phyloP scores from a whole-genome alignment of 768 basidiomycete species.

The Termitomyces sp. region DNA sequence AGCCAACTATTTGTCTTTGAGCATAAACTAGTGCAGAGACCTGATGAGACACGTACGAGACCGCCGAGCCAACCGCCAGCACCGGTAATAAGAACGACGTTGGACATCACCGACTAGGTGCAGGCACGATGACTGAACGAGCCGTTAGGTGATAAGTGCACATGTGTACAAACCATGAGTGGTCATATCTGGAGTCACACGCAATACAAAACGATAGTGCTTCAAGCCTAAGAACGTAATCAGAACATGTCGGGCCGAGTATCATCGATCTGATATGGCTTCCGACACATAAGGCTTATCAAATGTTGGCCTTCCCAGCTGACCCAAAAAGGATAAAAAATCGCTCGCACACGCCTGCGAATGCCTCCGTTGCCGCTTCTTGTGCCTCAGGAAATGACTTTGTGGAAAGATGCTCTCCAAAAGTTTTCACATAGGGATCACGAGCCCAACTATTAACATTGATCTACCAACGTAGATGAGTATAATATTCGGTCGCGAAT shows the following conservation, averaged over 20 bases:
- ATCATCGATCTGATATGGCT: neutral
- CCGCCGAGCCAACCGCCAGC: constrained; percentile 35
- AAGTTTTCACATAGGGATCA: constrained; percentile 32
- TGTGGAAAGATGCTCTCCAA: constrained; percentile 25
- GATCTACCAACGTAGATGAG: constrained; percentile 20
- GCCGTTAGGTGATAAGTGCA: neutral
- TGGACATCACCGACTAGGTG: constrained; percentile 13
- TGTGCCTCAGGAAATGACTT: constrained; percentile 40
- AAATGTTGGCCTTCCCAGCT: constrained; percentile 28
- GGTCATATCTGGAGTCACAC: neutral
- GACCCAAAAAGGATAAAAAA: constrained; percentile 36
- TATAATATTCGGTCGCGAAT: neutral
- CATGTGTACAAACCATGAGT: neutral
- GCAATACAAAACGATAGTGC: neutral
- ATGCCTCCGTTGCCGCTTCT: constrained; percentile 37
- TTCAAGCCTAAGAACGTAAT: too few species aligned
- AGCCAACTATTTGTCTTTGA: constrained; percentile 24
- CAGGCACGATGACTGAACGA: neutral
- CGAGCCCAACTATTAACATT: constrained; percentile 44
- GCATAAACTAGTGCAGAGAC: neutral
- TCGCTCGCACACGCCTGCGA: constrained; percentile 32
- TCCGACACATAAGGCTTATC: neutral
- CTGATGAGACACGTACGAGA: constrained; percentile 21
- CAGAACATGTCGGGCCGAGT: neutral
- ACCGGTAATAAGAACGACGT: constrained; percentile 38